Evolutionary conservation across 768 basidiomycete genomes (phyloP).

Genomic region (Russula brevipes): DNA sequence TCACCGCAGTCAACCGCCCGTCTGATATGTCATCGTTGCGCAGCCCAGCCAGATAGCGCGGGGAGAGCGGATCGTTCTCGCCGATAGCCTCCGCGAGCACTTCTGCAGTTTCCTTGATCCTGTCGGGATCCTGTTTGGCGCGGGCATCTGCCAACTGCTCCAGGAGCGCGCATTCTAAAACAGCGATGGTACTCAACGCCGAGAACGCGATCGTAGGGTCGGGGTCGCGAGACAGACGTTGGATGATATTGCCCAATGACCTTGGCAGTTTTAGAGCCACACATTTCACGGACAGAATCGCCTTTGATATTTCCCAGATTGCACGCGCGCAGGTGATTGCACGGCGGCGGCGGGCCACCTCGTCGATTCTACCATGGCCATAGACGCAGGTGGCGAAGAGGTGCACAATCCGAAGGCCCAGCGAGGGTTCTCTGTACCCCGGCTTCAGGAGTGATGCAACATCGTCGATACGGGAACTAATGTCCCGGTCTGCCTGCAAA

Average conservation of each 20-base stretch:
- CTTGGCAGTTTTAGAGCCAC: neutral
- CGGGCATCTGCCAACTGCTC: neutral
- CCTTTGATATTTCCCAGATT: conserved; percentile 8
- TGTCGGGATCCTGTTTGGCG: neutral
- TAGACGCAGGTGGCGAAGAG: conserved; percentile 7
- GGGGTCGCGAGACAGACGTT: neutral
- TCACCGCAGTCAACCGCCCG: neutral
- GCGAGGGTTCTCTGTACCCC: neutral
- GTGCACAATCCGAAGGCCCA: conserved; percentile 4
- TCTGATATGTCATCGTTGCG: neutral
- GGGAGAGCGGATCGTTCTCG: neutral
- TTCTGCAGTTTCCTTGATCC: neutral
- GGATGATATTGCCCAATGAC: neutral
- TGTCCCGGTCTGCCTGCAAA: neutral
- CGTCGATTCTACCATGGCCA: conserved; percentile 9
- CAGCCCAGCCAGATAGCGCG: neutral
- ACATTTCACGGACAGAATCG: neutral
- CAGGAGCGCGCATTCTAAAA: neutral
- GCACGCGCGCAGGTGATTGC: conserved; percentile 14
- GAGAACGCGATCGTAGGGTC: conserved; percentile 7
- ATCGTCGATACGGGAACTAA: neutral
- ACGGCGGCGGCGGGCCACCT: conserved; percentile 8
- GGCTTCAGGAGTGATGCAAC: neutral
- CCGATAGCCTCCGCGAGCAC: neutral
- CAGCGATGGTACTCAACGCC: conserved; percentile 1